Evolutionary conservation across 2,329 filamentous ascomycete species (phyloP).

Genomic region (Venturia asperata): DNA sequence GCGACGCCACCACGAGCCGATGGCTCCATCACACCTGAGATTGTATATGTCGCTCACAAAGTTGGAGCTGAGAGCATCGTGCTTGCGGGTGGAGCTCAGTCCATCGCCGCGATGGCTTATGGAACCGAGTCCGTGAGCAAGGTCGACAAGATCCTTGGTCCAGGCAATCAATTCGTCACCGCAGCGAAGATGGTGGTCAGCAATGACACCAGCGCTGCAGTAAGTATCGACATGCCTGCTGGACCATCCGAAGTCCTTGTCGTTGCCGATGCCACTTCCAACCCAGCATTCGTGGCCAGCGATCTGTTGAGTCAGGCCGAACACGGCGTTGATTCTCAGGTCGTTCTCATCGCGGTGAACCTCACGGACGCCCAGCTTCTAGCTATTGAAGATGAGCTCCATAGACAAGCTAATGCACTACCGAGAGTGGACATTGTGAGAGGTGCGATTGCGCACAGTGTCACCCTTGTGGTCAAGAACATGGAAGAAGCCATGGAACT

Average conservation of each 20-base stretch:
- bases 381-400: constrained; percentile 86
- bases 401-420: constrained; percentile 76
- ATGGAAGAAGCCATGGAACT: constrained; percentile 69
- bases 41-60: constrained; percentile 96
- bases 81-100: constrained; percentile 89
- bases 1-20: constrained; percentile 86
- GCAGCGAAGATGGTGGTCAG: constrained; percentile 97
- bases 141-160: constrained; percentile 97
- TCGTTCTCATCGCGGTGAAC: constrained; percentile 80
- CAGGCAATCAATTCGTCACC: constrained; percentile 97
- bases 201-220: constrained; percentile 92
- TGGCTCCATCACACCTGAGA: constrained; percentile 88
- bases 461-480: constrained; percentile 71
- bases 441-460: constrained; percentile 82
- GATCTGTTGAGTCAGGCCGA: constrained; percentile 94
- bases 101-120: constrained; percentile 93
- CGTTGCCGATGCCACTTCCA: constrained; percentile 77
- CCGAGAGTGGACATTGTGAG: constrained; percentile 90
- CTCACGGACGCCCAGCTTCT: constrained; percentile 63
- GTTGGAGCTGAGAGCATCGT: constrained; percentile 94
- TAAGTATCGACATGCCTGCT: constrained; percentile 97
- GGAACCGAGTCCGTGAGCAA: constrained; percentile 91
- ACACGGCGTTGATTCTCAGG: constrained; percentile 93
- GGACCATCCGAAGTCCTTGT: constrained; percentile 97
- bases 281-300: constrained; percentile 90